Evolutionary conservation across 2,329 filamentous ascomycete genomes (phyloP), one percentile per base, ranked within the genome.

Genomic region (Ascosphaera apis): DNA sequence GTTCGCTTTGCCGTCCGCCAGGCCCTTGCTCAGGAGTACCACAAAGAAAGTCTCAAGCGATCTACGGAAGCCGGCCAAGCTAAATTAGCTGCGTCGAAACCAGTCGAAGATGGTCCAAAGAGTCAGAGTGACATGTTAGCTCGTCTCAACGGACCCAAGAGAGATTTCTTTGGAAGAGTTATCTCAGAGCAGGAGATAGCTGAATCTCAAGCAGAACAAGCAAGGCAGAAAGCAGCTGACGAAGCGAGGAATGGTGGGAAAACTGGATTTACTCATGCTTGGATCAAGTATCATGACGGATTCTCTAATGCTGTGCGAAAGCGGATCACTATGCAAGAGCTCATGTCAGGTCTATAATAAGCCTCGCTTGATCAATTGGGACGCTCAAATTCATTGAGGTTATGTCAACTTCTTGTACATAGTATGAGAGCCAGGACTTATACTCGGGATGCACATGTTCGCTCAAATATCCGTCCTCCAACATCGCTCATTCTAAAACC

Each of bases 1-100:
- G 81, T 81, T 0, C 71, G 88, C n/a, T 98, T 82, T 49, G 86
- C 86, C 1, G 76, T 98, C 4, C 74, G 88, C 15, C 86, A 93
- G 53, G 84, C 93, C 6, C 66, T 98, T 1, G 83, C 92, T 48
- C 81, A 88, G 51, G 86, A 95, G 53, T 78, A 86, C 46, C 71
- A 70, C 40, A 81, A 77, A 48, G 76, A 81, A 34, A 67, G 75
- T 9, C 59, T 67, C 19, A 60, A 72, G 23, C 72, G 76, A 11
- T 75, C 79, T 35, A 69, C 69, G 40, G 65, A 69, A 3, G 66
- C 72, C 0, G 63, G 78, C 2, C 69, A 78, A 46, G 69, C 72
- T 6, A 65, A 76, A 72, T 51, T 58, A 55, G 16, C 5, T n/a
- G 3, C 21, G 7, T 30, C 33, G 3, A 23, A 35, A 3, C 3